Base-by-base conservation (phyloP, 2,329 filamentous ascomycete species). In the Paecilomyces fulvus region DNA sequence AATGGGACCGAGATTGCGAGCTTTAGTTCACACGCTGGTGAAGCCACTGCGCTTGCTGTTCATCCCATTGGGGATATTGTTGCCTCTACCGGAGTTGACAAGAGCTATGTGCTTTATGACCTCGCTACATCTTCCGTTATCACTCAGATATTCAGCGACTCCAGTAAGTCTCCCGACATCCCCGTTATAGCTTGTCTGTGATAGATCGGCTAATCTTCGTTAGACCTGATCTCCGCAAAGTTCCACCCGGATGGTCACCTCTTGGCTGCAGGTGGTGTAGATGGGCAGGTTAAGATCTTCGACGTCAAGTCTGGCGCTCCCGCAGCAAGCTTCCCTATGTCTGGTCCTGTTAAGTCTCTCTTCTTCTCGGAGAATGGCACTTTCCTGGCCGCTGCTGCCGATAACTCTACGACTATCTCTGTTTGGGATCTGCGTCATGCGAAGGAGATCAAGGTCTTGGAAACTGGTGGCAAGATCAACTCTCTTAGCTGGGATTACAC, bases 161-260 rank as follows among this genome's bases (percentile, higher is more conserved):
- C 88, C 61, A 83, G 90, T 94, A 83, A 74, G 87, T 80, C 33
- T 53, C 9, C 49, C 58, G 54, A 46, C 17, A 46, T 58, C 49
- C 37, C 4, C 21, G 50, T 43, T 3, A 50, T 17, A 17, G 20
- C 12, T 6, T n/a, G 8, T 11, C 57, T 46, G 28, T 30, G 6
- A 14, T 30, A 7, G 52, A 8, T 17, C 51, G 6, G 56, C 53
- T 59, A 21, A 66, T 74, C 65, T 54, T 28, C 23, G 43, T 10
- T 68, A 88, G 89, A 86, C 59, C 78, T 95, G 50, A 89, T 88
- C 1, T 83, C 86, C 53, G 88, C 86, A 61, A 83, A 87, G 31
- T 97, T 99, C 80, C 94, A 99, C 70, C 94, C 95, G 6, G 94
- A 99, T 68, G 94, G 94, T n/a, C 90, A 96, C 69, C 81, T 99